Base-by-base conservation (phyloP, 148 eudicot species). In the Mesembryanthemum crystallinum region DNA sequence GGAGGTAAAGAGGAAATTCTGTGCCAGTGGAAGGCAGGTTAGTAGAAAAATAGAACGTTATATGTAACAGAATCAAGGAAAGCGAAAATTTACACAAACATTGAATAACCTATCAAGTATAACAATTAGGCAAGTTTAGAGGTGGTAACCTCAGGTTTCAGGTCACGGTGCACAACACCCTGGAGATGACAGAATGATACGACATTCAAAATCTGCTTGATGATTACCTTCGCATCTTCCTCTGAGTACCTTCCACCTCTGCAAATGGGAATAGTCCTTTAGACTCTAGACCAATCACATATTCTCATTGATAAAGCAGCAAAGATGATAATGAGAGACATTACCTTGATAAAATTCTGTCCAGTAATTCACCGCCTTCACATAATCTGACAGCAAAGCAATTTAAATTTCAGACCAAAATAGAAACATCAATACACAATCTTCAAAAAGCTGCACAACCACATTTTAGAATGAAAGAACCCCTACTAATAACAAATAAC, bases 161-260 rank as follows among this genome's bases (percentile, higher is more conserved):
- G 79, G 85, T 89, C 92, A 63, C 92, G 90, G 76, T 89, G 92
- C 76, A 89, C 92, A 77, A 89, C 92, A 29, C 92, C 90, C 85
- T 89, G 92, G 43, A 89, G 90, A 85, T 89, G 92, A 77, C 92
- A 89, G 82, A 89, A 89, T 35, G 87, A 80, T 61, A 89, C 92
- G 67, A 89, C 90, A 77, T 84, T 81, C 74, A 89, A 73, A 63
- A 89, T 87, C 81, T 89, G 92, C 76, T 84, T 81, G 54, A 89
- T 61, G 58, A 84, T 85, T 47, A 80, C 82, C 79, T 89, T 87
- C 43, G 90, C 90, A 61, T 89, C 92, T 54, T 80, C 87, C 77
- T 89, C 92, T 15, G 89, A 21, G 81, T 87, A 89, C 80, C 64
- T 89, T 69, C 92, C 92, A 69, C 92, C 92, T 80, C 90, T 89